Percentiles rank a stretch among this genome's conserved stretches.
These are phyloP conservation scores for Podospora appendiculata DNA, from an alignment of 495 filamentous ascomycete species.

Conservation along the genomic window DNA sequence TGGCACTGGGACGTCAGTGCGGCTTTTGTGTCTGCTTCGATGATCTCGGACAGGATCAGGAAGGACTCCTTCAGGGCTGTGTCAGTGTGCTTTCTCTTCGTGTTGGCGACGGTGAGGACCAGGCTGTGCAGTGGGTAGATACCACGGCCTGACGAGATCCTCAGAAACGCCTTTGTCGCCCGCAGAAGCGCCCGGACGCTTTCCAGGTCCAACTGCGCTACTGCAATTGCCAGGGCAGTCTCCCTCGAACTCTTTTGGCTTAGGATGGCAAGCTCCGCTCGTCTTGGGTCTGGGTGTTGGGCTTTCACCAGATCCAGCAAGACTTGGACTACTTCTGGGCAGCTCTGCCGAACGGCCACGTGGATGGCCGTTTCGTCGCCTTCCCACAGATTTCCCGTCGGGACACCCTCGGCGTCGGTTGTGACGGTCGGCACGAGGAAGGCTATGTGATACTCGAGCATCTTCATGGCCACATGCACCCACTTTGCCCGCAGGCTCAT, in stretches of 20 bases:
- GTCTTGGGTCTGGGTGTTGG: not conserved
- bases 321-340: not conserved
- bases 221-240: not conserved
- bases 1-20: not conserved
- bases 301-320: not conserved
- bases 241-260: not conserved
- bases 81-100: not conserved
- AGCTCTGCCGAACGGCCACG: not conserved
- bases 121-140: constrained; percentile 1
- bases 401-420: not conserved
- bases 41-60: not conserved
- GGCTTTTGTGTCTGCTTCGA: not conserved
- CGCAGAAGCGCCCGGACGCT: not conserved
- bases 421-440: not conserved
- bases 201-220: constrained; percentile 1
- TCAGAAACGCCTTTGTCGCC: not conserved
- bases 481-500: not conserved
- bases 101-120: not conserved
- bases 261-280: not conserved
- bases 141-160: not conserved
- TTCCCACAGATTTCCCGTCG: constrained; percentile 1
- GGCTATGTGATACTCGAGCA: not conserved
- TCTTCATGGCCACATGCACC: not conserved
- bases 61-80: not conserved
- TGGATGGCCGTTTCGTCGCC: constrained; percentile 1